Conservation (phyloP, 805 yeast species). For the Scheffersomyces amazonensis region DNA sequence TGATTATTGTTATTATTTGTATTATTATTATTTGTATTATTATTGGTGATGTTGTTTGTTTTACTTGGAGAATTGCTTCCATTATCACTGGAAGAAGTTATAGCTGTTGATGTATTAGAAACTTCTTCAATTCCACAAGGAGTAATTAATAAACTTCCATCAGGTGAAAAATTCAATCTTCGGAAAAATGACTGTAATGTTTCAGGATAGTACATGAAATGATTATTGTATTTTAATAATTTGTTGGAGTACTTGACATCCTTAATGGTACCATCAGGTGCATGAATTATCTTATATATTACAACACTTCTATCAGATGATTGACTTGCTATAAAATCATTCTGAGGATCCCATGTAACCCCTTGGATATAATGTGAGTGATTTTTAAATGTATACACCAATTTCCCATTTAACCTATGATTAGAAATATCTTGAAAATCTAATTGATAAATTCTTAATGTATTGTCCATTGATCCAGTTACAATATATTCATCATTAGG, state of each 20-base stretch:
- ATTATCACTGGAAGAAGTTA: background rate
- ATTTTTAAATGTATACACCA: slow-evolving; percentile 59
- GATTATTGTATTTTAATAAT: slow-evolving; percentile 10
- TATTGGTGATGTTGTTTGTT: background rate
- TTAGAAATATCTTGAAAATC: background rate
- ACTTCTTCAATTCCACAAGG: slow-evolving; percentile 63
- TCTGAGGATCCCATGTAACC: slow-evolving; percentile 89
- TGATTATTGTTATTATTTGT: slow-evolving; percentile 8
- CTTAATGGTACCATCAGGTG: slow-evolving; percentile 15
- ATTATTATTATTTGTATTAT: background rate
- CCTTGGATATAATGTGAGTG: slow-evolving; percentile 95
- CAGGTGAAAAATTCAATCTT: slow-evolving; percentile 82
- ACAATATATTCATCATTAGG: slow-evolving; percentile 74
- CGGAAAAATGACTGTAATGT: slow-evolving; percentile 89
- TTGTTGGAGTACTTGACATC: slow-evolving; percentile 13
- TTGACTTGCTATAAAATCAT: slow-evolving; percentile 77
- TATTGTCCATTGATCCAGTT: slow-evolving; percentile 92
- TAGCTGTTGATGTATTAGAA: background rate
- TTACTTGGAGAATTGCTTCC: background rate
- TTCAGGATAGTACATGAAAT: slow-evolving; percentile 70
- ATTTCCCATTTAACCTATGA: slow-evolving; percentile 52
- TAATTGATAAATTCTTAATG: slow-evolving; percentile 57
- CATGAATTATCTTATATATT: slow-evolving; percentile 41
- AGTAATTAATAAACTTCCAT: slow-evolving; percentile 75
- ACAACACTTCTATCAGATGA: slow-evolving; percentile 84